A percentile compares a stretch with the other conserved stretches of the same genome.
Conservation (phyloP, 2,329 filamentous ascomycete genomes). For the Colletotrichum agaves region DNA sequence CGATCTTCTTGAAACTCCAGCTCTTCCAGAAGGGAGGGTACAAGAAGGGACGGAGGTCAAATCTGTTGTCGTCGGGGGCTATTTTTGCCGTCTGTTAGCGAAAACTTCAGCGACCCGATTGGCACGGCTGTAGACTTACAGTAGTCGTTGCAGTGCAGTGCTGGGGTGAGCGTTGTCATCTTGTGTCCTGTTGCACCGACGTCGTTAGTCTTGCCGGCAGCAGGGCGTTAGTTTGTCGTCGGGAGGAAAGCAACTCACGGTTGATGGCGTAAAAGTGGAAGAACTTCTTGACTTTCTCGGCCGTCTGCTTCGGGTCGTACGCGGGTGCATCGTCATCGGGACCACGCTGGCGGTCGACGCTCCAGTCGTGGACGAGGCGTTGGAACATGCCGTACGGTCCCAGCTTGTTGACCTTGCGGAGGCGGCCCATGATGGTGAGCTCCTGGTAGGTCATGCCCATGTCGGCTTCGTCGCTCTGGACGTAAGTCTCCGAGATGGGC, state of each 20-base stretch:
- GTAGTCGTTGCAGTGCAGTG: slow-evolving; percentile 38
- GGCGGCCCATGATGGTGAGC: slow-evolving; percentile 47
- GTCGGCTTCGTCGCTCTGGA: slow-evolving; percentile 59
- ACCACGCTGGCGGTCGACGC: slow-evolving; percentile 43
- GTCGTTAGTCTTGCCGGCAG: not conserved
- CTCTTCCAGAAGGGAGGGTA: slow-evolving; percentile 48
- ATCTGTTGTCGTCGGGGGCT: slow-evolving; percentile 44
- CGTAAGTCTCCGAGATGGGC: slow-evolving; percentile 71
- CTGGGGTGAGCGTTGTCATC: slow-evolving; percentile 37
- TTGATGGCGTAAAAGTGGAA: slow-evolving; percentile 70
- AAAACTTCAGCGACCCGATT: not conserved
- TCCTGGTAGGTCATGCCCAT: slow-evolving; percentile 66
- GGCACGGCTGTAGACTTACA: slow-evolving; percentile 7
- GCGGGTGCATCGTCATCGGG: slow-evolving; percentile 44
- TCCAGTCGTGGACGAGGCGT: slow-evolving; percentile 59
- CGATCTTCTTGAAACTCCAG: slow-evolving; percentile 53
- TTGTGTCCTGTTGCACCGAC: slow-evolving; percentile 28
- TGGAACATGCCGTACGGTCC: slow-evolving; percentile 60
- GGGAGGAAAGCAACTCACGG: slow-evolving; percentile 24
- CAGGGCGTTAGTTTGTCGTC: no score
- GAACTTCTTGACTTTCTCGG: slow-evolving; percentile 54
- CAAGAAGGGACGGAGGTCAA: slow-evolving; percentile 42
- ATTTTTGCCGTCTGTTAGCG: not conserved
- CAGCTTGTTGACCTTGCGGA: slow-evolving; percentile 59
- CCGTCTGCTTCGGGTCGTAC: slow-evolving; percentile 54